A percentile compares a stretch with the other conserved stretches of the same genome.
Evolutionary conservation across 78 protist species (phyloP).

Genomic region (Chrysochromulina parva): DNA sequence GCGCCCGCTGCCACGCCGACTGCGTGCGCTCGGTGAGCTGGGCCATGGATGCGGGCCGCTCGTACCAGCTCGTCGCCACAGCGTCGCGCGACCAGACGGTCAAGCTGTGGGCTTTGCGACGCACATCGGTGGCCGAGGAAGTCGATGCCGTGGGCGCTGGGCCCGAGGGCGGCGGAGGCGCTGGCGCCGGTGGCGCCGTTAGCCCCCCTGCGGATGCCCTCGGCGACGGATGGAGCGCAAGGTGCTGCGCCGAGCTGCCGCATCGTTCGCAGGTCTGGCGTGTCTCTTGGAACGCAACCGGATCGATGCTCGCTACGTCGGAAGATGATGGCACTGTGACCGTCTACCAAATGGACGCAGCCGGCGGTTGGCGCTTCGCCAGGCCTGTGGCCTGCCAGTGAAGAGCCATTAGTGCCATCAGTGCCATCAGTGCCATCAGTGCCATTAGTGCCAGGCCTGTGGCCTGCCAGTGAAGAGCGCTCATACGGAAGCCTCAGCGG

Average conservation of each 20-base stretch:
- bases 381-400: too few species aligned
- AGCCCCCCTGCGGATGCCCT: neutral
- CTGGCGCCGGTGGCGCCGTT: neutral
- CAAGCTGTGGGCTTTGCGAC: constrained; percentile 47
- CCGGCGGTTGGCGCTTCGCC: neutral
- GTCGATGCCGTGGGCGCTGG: neutral
- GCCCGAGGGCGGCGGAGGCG: constrained; percentile 28
- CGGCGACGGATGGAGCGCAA: neutral
- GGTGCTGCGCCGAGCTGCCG: neutral
- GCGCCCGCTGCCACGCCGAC: constrained; percentile 17
- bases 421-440: too few species aligned
- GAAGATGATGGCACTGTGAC: constrained; percentile 88
- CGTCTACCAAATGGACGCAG: constrained; percentile 44
- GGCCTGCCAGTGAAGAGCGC: too few species aligned
- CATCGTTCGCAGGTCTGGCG: constrained; percentile 57
- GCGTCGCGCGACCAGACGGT: constrained; percentile 69
- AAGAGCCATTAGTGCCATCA: too few species aligned
- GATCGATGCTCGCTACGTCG: constrained; percentile 85
- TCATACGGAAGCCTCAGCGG: too few species aligned
- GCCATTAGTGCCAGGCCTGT: too few species aligned
- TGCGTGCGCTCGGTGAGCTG: constrained; percentile 69
- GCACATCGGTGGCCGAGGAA: neutral
- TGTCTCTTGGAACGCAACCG: constrained; percentile 88
- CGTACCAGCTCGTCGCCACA: constrained; percentile 78
- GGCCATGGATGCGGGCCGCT: constrained; percentile 81